Conservation (phyloP, 192 early-diverging fungal genomes). For the Coemansia sp. region DNA sequence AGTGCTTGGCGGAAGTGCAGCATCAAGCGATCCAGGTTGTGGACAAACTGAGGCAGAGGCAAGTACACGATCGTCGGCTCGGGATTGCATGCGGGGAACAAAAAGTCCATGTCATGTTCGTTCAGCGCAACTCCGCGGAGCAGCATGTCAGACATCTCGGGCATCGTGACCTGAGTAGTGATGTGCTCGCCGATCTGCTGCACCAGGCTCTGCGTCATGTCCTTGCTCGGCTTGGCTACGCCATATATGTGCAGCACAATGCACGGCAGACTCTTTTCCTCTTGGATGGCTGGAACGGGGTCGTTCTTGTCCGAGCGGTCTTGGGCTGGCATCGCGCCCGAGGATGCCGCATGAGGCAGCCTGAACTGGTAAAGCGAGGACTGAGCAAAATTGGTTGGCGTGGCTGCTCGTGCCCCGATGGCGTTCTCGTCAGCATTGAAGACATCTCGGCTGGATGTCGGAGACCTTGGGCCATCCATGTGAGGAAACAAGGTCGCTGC, state of each 20-base stretch:
- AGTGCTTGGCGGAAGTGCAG: slow-evolving; percentile 43
- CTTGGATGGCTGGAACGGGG: background rate
- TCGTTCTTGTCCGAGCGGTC: slow-evolving; percentile 7
- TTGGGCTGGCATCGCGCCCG: slow-evolving; percentile 13
- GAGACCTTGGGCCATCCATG: slow-evolving; percentile 1
- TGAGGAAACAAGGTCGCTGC: background rate
- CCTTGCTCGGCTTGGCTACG: slow-evolving; percentile 37
- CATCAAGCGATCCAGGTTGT: slow-evolving; percentile 34
- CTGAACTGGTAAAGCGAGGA: background rate
- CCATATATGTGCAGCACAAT: slow-evolving; percentile 38
- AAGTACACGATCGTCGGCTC: slow-evolving; percentile 48
- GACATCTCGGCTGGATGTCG: background rate
- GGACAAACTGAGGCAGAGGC: slow-evolving; percentile 50
- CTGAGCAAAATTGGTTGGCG: background rate
- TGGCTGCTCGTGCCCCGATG: background rate
- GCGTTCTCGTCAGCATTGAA: background rate
- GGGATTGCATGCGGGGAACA: slow-evolving; percentile 47
- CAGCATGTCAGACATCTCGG: slow-evolving; percentile 45
- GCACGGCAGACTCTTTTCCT: slow-evolving; percentile 31
- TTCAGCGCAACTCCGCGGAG: slow-evolving; percentile 39
- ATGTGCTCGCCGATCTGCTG: slow-evolving; percentile 48
- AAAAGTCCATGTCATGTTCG: slow-evolving; percentile 44
- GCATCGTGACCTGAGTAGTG: slow-evolving; percentile 40
- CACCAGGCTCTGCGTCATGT: slow-evolving; percentile 38
- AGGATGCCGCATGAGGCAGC: background rate